Base-by-base conservation (phyloP, 2,329 filamentous ascomycete genomes). In the Xylariaceae sp. region DNA sequence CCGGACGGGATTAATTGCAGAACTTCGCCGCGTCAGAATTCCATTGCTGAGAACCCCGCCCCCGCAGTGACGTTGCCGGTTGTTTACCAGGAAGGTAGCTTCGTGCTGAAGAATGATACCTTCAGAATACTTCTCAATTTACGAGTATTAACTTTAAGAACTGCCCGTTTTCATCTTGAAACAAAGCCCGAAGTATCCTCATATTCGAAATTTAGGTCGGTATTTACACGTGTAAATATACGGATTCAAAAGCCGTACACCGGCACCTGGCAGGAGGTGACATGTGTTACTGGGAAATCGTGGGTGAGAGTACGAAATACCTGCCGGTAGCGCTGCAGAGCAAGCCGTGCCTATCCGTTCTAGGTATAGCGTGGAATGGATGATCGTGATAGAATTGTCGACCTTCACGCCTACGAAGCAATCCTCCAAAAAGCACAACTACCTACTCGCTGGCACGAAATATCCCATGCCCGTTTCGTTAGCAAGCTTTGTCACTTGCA, bases 51-150 rank as follows among this genome's bases (percentile, higher is more conserved):
- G 35, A 55, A 62, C 61, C 61, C 61, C 61, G 59, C 61, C 61
- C 61, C 61, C 61, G 61, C 61, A 61, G 56, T 59, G 61, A 63
- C 59, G 56, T 63, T 15, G 41, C n/a, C 3, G 6, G 13, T 45
- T n/a, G 41, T 45, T 45, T 45, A 8, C 37, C 37, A 10, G 17
- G 17, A 10, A 9, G 37, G 37, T 41, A 41, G 37, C 9, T 41
- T 10, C 9, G 37, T 41, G 13, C 37, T 30, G 23, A 30, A 30
- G 23, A 30, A 30, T 30, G 23, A 30, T 30, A 30, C 23, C 23
- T 30, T 5, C 5, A 30, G 23, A 30, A 5, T 30, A 30, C 23
- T 30, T 30, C 23, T 30, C 23, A 30, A 5, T 30, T 5, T 30
- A 41, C 17, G 17, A 18, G 17, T 18, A 18, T 18, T 13, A 4